A percentile compares a stretch with the other conserved stretches of the same genome.
These are phyloP conservation scores for Priceomyces haplophilus DNA, from an alignment of 805 yeast species.

Conservation along the genomic window DNA sequence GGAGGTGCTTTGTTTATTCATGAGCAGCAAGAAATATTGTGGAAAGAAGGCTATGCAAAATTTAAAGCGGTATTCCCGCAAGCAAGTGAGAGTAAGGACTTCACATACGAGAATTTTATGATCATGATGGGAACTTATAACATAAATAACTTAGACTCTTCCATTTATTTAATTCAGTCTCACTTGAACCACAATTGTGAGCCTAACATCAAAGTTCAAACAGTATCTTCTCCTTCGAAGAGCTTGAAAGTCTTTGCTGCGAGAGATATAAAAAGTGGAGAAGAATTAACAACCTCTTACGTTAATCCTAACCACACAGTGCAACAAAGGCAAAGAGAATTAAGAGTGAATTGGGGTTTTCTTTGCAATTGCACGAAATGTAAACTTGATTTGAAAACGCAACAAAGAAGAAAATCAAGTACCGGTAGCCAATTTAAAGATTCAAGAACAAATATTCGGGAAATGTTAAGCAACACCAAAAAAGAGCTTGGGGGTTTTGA, in stretches of 20 bases:
- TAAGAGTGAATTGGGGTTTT: slow-evolving; percentile 80
- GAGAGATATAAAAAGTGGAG: slow-evolving; percentile 56
- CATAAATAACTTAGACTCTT: slow-evolving; percentile 67
- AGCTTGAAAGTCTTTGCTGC: slow-evolving; percentile 63
- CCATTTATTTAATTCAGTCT: slow-evolving; percentile 59
- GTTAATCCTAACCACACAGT: slow-evolving; percentile 64
- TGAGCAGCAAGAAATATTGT: slow-evolving; percentile 55
- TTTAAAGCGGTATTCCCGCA: slow-evolving; percentile 50
- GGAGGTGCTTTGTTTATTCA: slow-evolving; percentile 54
- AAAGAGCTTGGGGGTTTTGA: slow-evolving; percentile 39
- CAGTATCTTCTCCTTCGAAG: slow-evolving; percentile 37
- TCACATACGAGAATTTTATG: slow-evolving; percentile 53
- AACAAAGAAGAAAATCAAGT: slow-evolving; percentile 47
- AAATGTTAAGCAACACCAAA: slow-evolving; percentile 42
- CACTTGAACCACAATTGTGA: slow-evolving; percentile 76
- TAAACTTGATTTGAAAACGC: slow-evolving; percentile 46
- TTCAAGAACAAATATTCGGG: slow-evolving; percentile 39
- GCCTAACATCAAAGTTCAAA: slow-evolving; percentile 60
- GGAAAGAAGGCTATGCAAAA: slow-evolving; percentile 55
- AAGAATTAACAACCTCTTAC: slow-evolving; percentile 67
- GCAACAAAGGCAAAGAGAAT: slow-evolving; percentile 58
- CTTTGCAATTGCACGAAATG: slow-evolving; percentile 67
- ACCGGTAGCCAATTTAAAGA: slow-evolving; percentile 18
- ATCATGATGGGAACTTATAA: slow-evolving; percentile 68
- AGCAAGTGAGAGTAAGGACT: slow-evolving; percentile 20